Conservation (phyloP, 75 land plant genomes). For the Adiantum capillusveneris region DNA sequence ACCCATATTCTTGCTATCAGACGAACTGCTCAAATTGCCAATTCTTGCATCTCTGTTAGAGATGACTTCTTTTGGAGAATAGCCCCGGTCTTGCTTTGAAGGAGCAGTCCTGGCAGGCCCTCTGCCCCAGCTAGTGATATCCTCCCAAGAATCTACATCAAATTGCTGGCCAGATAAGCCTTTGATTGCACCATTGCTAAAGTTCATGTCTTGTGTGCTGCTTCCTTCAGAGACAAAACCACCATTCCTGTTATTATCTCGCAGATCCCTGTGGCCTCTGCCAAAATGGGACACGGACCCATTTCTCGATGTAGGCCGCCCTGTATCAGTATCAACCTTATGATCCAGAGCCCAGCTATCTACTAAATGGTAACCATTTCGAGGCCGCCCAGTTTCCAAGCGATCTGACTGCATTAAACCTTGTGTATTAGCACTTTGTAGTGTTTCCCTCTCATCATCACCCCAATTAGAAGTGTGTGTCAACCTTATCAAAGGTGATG, state of each 20-base stretch:
- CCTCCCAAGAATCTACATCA: slow-evolving; percentile 7
- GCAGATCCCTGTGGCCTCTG: background rate
- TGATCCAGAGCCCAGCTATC: background rate
- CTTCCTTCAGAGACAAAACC: slow-evolving; percentile 15
- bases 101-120: slow-evolving; percentile 33
- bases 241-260: slow-evolving; percentile 5
- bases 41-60: background rate
- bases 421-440: slow-evolving; percentile 39
- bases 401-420: slow-evolving; percentile 24
- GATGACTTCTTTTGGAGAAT: slow-evolving; percentile 1
- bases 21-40: background rate
- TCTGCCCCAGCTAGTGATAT: background rate
- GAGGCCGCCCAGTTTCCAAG: slow-evolving; percentile 29
- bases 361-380: background rate
- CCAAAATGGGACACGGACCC: background rate
- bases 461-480: slow-evolving; percentile 83
- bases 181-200: slow-evolving; percentile 22
- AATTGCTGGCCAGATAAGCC: slow-evolving; percentile 9
- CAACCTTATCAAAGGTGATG: slow-evolving; percentile 46
- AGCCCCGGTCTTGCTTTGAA: slow-evolving; percentile 28
- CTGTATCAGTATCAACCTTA: background rate
- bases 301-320: slow-evolving; percentile 6
- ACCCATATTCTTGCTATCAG: slow-evolving; percentile 17
- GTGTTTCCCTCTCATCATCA: slow-evolving; percentile 93
- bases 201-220: slow-evolving; percentile 28